A percentile compares a stretch with the other conserved stretches of the same genome.
These are phyloP conservation scores for Haberlea rhodopensis DNA, from an alignment of 257 asterid genomes.

Conservation along the genomic window DNA sequence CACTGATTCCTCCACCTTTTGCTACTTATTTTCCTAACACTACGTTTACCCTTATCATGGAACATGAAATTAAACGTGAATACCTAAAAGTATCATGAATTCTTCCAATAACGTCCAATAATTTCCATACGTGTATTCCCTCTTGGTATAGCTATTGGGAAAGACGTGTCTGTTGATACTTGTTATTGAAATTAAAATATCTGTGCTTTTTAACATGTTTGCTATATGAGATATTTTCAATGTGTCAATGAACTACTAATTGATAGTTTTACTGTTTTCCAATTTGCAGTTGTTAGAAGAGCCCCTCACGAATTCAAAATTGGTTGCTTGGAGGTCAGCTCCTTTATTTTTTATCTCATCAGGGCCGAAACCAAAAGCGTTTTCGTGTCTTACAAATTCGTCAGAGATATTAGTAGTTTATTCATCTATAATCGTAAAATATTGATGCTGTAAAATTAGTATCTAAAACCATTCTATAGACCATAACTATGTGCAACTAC, in stretches of 20 bases:
- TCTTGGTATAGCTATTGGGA: background rate
- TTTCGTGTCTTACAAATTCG: background rate
- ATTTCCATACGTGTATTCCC: too few species aligned
- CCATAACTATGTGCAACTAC: background rate
- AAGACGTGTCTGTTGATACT: background rate
- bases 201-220: background rate
- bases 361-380: background rate
- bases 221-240: conserved; percentile 3
- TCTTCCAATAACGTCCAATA: too few species aligned
- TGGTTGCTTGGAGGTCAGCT: conserved; percentile 84
- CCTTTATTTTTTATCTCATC: conserved; percentile 7
- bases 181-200: background rate
- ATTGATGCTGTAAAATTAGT: conserved; percentile 3
- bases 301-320: conserved; percentile 98
- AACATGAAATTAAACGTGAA: background rate
- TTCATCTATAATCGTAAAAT: background rate
- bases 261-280: conserved; percentile 26
- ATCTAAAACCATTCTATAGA: background rate
- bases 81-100: background rate
- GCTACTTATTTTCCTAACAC: conserved; percentile 17
- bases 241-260: conserved; percentile 11
- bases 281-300: conserved; percentile 85
- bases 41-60: too few species aligned
- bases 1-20: conserved; percentile 21
- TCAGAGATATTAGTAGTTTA: background rate